Base-by-base conservation (phyloP, 176 grass and related monocot genomes). In the Eleusine coracana region DNA sequence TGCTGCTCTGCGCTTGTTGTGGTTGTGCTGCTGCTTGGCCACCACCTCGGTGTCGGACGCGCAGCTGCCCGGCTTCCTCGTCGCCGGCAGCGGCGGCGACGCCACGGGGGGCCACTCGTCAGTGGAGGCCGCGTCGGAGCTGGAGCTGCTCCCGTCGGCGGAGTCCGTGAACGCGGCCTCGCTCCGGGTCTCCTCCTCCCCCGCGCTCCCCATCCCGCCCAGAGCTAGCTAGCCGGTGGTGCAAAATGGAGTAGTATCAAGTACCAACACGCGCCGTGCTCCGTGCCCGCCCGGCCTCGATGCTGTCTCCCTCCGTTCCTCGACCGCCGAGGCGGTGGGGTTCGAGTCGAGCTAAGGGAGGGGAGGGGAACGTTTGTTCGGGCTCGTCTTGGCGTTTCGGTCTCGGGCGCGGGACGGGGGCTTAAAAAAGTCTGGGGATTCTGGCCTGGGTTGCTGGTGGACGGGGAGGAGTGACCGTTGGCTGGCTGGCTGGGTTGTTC, bases 91-190 rank as follows among this genome's bases (percentile, higher is more conserved):
- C 25, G 25, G 25, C 25, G 25, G 31, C 45, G 58, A 23, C 67
- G 63, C 44, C 34, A 12, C 68, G 13, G 81, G 68, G 42, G 84
- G 73, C 77, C 80, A 83, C 17, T 73, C 90, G 68, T 85, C 91
- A 31, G 87, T 68, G 80, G 88, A 94, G 0, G 88, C 84, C 34
- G 88, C 87, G 82, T 91, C 92, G 70, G 89, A 90, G 86, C 92
- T 91, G 75, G 86, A 91, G 76, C 86, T 94, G 80, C 88, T 86
- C 38, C 88, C 69, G 84, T 87, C 88, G 39, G 63, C 79, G 9
- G 91, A 93, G 68, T 93, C 83, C 39, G 88, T 94, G 83, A 88
- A 91, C 79, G 80, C 46, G 50, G 80, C 79, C 83, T 92, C 86
- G 83, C 79, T 85, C 82, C 34, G 51, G 21, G 25, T 63, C 31